Percentiles rank a stretch among this genome's conserved stretches.
phyloP scores from a whole-genome alignment of 2,329 filamentous ascomycete species.

The Pseudogymnoascus destructans region DNA sequence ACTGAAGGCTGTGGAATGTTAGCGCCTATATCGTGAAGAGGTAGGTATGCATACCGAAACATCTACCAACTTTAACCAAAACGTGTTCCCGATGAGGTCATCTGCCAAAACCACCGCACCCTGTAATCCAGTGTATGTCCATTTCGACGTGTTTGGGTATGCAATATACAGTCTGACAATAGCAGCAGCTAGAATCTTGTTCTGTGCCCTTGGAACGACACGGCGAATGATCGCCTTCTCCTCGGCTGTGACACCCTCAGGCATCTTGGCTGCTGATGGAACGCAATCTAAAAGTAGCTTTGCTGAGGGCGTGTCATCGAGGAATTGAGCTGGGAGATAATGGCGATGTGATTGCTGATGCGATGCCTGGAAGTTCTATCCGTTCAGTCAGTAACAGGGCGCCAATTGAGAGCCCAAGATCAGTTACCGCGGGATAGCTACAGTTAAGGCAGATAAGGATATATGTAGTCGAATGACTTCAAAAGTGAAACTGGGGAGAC shows the following conservation, averaged over 20 bases:
- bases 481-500: not conserved
- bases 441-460: not conserved
- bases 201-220: slow-evolving; percentile 80
- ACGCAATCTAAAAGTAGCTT: not conserved
- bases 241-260: slow-evolving; percentile 61
- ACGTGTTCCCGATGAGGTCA: slow-evolving; percentile 87
- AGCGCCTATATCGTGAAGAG: slow-evolving; percentile 10
- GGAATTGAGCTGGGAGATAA: not conserved
- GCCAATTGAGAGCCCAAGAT: not conserved
- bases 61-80: slow-evolving; percentile 96
- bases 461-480: not conserved
- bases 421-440: not conserved
- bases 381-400: not conserved
- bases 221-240: slow-evolving; percentile 96
- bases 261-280: slow-evolving; percentile 20
- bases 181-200: slow-evolving; percentile 95
- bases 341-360: not conserved
- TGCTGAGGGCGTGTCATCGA: not conserved
- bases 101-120: slow-evolving; percentile 85
- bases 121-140: slow-evolving; percentile 88
- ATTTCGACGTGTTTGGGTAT: slow-evolving; percentile 72
- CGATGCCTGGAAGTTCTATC: not conserved
- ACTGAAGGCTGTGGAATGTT: slow-evolving; percentile 46
- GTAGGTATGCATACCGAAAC: slow-evolving; percentile 56
- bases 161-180: slow-evolving; percentile 90